Percentiles rank a stretch among this genome's conserved stretches.
These are phyloP conservation scores for Linum tenue DNA, from an alignment of 345 rosid genomes.

Conservation along the genomic window DNA sequence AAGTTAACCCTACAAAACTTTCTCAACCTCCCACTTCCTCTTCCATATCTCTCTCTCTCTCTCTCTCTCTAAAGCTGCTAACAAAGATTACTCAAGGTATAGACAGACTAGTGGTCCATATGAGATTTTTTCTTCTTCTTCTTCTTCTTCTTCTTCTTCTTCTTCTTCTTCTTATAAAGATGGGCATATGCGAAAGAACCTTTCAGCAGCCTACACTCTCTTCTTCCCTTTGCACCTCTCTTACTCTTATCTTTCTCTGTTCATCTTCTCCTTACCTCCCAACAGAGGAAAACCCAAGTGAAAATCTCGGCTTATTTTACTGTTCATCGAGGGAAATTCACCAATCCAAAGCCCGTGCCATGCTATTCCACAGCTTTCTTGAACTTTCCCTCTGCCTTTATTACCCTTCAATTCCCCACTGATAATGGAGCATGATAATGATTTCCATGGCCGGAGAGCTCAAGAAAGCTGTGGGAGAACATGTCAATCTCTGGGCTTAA, in stretches of 20 bases:
- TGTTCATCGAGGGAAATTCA: neutral
- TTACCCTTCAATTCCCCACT: neutral
- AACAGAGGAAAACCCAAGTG: neutral
- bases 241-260: neutral
- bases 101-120: conserved; percentile 40
- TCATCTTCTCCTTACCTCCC: conserved; percentile 4
- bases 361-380: conserved; percentile 38
- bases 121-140: conserved; percentile 9
- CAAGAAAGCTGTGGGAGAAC: conserved; percentile 31
- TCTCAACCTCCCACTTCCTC: neutral
- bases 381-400: conserved; percentile 17
- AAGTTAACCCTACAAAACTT: conserved; percentile 29
- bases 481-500: conserved; percentile 37
- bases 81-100: conserved; percentile 23
- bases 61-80: conserved; percentile 43
- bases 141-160: conserved; percentile 11
- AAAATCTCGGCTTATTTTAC: conserved; percentile 18
- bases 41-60: neutral
- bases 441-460: conserved; percentile 17
- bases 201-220: neutral
- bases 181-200: conserved; percentile 6
- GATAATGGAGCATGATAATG: neutral
- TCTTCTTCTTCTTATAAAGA: neutral
- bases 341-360: conserved; percentile 26
- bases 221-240: conserved; percentile 7